Evolutionary conservation across 352 stramenopile species (phyloP).

Genomic region (Globisporangium iwayamae): DNA sequence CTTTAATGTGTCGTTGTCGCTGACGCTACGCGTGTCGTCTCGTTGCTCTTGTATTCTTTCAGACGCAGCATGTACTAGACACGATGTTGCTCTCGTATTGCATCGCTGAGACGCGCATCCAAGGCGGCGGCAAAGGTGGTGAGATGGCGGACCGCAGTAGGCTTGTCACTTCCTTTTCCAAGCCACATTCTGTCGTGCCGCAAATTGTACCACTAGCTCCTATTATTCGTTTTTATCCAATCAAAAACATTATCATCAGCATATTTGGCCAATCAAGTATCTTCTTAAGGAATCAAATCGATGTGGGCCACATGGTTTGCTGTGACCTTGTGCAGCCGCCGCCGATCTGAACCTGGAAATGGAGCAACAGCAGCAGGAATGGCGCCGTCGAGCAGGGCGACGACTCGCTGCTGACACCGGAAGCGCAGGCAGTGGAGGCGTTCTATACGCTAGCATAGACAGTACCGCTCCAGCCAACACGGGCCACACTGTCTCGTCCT

Average conservation of each 20-base stretch:
- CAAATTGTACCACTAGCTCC: slow-evolving; percentile 14
- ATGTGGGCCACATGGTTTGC: slow-evolving; percentile 4
- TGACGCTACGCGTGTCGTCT: neutral
- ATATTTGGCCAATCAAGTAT: slow-evolving; percentile 3
- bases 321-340: slow-evolving; percentile 4
- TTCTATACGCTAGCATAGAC: neutral
- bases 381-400: slow-evolving; percentile 14
- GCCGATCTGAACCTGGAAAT: slow-evolving; percentile 8
- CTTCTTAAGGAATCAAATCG: neutral
- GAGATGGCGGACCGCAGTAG: neutral
- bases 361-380: slow-evolving; percentile 17
- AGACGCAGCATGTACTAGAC: slow-evolving; percentile 48
- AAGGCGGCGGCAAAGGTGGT: neutral
- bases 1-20: neutral
- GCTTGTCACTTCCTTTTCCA: slow-evolving; percentile 12
- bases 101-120: neutral
- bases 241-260: neutral
- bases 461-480: neutral
- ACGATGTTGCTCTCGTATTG: neutral
- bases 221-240: slow-evolving; percentile 16
- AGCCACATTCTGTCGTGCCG: slow-evolving; percentile 9
- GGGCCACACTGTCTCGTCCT: slow-evolving; percentile 15
- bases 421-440: neutral
- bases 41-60: neutral
- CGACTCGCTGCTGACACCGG: neutral